Evolutionary conservation across 1,284 basidiomycete genomes (phyloP), one percentile per base, ranked within the genome.

Genomic region (Peniophora sp.): DNA sequence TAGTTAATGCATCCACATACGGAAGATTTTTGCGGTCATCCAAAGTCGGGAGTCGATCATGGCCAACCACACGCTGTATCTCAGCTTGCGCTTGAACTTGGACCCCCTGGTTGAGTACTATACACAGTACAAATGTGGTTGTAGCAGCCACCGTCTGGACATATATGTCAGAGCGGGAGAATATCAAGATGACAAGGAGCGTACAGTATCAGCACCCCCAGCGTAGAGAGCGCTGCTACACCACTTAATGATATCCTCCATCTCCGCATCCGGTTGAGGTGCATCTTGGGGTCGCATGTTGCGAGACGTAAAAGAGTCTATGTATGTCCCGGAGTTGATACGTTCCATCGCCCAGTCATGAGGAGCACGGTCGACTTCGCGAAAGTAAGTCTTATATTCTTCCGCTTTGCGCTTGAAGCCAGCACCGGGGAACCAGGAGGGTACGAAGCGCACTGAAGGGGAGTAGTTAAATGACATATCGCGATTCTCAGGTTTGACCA

Each of bases 201-300:
- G 15, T 47, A 73, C 75, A 2, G 74, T 78, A 51, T 77, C 74
- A 23, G 73, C 69, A 22, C 73, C 75, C 3, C 71, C 75, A 22
- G 63, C 54, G 53, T 70, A 74, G 17, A 73, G 57, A 0, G 64
- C 66, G 8, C 62, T 62, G 24, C 59, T 60, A 43, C 62, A 64
- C 64, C 64, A 68, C 47, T 61, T 65, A 27, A 71, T 52, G 27
- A 64, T 57, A 24, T 68, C 62, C 44, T 67, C 60, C 24, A 58
- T 57, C 43, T 68, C 65, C 20, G 54, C 52, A 18, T 57, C 53
- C 1, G 55, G 48, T 6, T 46, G 34, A 15, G 58, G 52, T 3
- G 60, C 62, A 24, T 62, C 60, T 2, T 63, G 60, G 1, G 61
- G 55, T 6, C 52, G 52, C 10, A 72, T 55, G 41, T 70, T 61